Base-by-base conservation (phyloP, 2,329 filamentous ascomycete species). In the Zalaria obscura region DNA sequence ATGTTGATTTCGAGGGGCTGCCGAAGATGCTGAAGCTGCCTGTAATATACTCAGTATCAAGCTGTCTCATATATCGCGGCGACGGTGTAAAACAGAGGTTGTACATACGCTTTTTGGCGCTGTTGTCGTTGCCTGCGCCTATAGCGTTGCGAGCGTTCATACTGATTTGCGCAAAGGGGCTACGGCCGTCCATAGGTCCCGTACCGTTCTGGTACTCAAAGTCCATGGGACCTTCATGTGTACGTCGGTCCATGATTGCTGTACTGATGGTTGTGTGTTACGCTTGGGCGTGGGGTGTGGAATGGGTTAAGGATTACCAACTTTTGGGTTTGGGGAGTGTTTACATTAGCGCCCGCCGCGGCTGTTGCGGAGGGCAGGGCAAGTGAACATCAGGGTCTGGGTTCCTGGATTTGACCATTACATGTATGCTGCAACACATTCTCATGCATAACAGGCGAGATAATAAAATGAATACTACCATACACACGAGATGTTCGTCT, bases 171-270 rank as follows among this genome's bases (percentile, higher is more conserved):
- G 55, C 56, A 46, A 70, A 73, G 2, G 69, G 68, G 33, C 69
- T 72, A 38, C 55, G 57, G 27, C 53, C 52, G 51, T 72, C 67
- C 3, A 67, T 47, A 4, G 65, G 64, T 25, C 66, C 68, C 3
- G 54, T 60, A 27, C 58, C 52, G 48, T 70, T 70, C 41, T 68
- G 54, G 50, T 61, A 74, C 50, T 71, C 62, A 55, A 69, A 74
- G 55, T 74, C 70, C 70, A 74, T 74, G 41, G 66, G 67, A 52
- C 55, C 60, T 37, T 63, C 62, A 38, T 66, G 60, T 32, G 54
- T 55, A 40, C 64, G 62, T 36, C 55, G 53, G 25, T 52, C 52
- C 54, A 57, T 57, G 28, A 41, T 50, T 40, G 39, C 35, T 18
- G 18, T 18, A 18, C 18, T 18, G 18, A 18, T 18, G 18, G 18